Base-by-base conservation (phyloP, 805 yeast genomes). In the Candida ponderosae region DNA sequence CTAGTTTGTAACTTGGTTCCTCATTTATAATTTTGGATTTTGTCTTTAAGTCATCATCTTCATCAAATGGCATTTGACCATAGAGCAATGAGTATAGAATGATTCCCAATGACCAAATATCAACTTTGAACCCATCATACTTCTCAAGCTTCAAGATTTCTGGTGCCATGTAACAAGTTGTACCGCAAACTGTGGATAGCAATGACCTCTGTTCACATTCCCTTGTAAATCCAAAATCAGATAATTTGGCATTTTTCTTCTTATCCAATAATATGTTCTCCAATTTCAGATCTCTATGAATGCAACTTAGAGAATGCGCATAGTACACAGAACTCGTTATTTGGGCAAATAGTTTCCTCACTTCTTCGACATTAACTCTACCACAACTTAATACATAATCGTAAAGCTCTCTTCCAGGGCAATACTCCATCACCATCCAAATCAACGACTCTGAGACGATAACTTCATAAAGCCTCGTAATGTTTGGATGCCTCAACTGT, bases 111-210 rank as follows among this genome's bases (percentile, higher is more conserved):
- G 96, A 76, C 98, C 98, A 90, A 6, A 84, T 77, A 55, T 90
- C 98, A 2, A 79, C 77, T 47, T 81, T 79, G 45, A 76, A 71
- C 0, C 97, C 97, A 31, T 78, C 77, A 56, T 88, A 88, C 33
- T 79, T 77, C 42, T 74, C 71, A 42, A 78, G 70, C 38, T 67
- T 65, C 15, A 89, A 65, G 43, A 93, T 65, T 54, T 90, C 98
- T 0, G 98, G 98, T 0, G 98, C 96, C 96, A 90, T 89, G 56
- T 90, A 90, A 4, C 87, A 94, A 1, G 88, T 78, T 0, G 97
- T 90, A 3, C 98, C 98, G 60, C 98, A 90, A 2, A 88, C 69
- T 0, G 96, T 93, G 35, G 81, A 83, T 26, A 90, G 60, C 33
- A 81, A 58, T 5, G 68, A 60, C 35, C 81, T 66, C 0, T 70